Base-by-base conservation (phyloP, 2,329 filamentous ascomycete genomes). In the Cladosporium sp. region DNA sequence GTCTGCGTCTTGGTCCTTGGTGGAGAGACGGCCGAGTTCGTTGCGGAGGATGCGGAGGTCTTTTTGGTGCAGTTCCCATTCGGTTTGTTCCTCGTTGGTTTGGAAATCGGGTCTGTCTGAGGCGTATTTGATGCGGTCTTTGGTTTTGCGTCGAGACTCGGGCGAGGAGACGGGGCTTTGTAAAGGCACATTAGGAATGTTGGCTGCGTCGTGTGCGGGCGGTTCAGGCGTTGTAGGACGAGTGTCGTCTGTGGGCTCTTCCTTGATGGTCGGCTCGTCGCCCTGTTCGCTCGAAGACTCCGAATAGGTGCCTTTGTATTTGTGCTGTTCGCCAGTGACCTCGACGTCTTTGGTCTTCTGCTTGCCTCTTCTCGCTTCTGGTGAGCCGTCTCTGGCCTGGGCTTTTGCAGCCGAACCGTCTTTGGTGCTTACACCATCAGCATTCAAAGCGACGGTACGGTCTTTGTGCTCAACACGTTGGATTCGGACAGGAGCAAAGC, bases 381-480 rank as follows among this genome's bases (percentile, higher is more conserved):
- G 19, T 4, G 40, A 16, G 2, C 49, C 36, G 9, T 52, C 51
- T 11, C 12, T 35, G 16, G 46, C 39, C 20, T 47, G 33, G 12
- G 29, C 48, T 39, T 52, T 52, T 30, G 49, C 51, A 3, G 52
- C 52, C 11, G 51, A 47, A 29, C 59, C 57, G 15, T 60, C 57
- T 38, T 60, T 53, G 43, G 56, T 64, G 29, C 53, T 57, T 16
- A 58, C 57, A 12, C 54, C 57, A 33, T 64, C 67, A 51, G 69
- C 63, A 16, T 67, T 79, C 49, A 82, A 70, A 35, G 72, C 76
- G 20, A 79, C 64, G 1, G 70, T 67, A 25, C 78, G 71, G 42
- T 81, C 78, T 55, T 76, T 71, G 59, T 82, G 79, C 53, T 78
- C 74, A 57, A 75, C 72, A 53, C 79, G 71, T 49, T 72, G 70